Base-by-base conservation (phyloP, 208 protist species). In the Leishmania braziliensis region DNA sequence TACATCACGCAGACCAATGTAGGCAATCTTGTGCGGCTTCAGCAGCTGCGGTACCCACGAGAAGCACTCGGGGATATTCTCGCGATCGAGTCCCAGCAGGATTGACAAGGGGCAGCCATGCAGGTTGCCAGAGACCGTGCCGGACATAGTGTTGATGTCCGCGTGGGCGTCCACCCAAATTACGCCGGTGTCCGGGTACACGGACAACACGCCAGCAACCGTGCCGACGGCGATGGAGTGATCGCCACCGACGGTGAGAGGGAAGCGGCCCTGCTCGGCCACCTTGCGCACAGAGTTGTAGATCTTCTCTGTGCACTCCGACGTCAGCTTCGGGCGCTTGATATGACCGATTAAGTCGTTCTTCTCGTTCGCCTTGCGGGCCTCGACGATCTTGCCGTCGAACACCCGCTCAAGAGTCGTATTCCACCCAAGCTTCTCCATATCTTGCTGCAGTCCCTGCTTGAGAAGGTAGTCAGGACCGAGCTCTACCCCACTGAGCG, bases 111-210 rank as follows among this genome's bases (percentile, higher is more conserved):
- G 92, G 88, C 93, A 94, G 56, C 92, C 92, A 78, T 96, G 92
- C 18, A 96, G 91, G 83, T 96, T 94, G 68, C 90, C 92, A 29
- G 87, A 85, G 75, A 82, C 20, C 70, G 85, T 89, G 58, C 80
- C 69, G 26, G 72, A 80, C 70, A 90, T 88, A 29, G 91, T 93
- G 82, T 96, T 96, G 82, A 96, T 96, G 72, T 96, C 92, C 8
- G 91, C 89, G 66, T 96, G 92, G 18, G 92, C 92, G 75, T 96
- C 92, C 12, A 96, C 87, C 92, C 92, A 96, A 29, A 96, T 83
- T 12, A 96, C 80, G 54, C 90, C 87, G 6, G 89, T 81, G 65
- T 93, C 85, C 62, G 91, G 89, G 70, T 91, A 72, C 60, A 80
- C 76, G 3, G 85, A 78, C n/a, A 92, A 78, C 33, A 88, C 79